Evolutionary conservation across 169 alveolate species (phyloP).

Genomic region (Amoebophrya sp.): DNA sequence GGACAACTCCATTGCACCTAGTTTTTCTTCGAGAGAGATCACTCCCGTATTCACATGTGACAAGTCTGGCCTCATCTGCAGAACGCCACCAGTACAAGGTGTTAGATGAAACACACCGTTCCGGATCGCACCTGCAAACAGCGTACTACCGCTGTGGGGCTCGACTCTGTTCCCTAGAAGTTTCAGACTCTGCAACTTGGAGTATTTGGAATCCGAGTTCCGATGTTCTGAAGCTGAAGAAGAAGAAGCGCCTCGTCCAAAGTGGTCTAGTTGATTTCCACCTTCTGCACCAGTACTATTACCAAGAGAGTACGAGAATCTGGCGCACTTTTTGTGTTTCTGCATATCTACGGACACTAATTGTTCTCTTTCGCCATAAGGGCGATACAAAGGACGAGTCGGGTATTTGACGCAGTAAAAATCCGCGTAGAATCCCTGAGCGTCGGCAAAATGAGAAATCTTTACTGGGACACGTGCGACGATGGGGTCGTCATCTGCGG

Average conservation of each 20-base stretch:
- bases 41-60: neutral
- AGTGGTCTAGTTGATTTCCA: too few relatives aligned
- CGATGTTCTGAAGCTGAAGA: neutral
- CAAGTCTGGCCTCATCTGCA: neutral
- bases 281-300: neutral
- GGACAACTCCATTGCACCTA: neutral
- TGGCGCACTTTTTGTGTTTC: neutral
- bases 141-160: neutral
- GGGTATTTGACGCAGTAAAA: neutral
- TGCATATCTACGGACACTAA: neutral
- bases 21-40: neutral
- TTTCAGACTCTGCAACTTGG: neutral
- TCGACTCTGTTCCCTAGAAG: neutral
- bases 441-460: neutral
- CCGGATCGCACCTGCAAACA: neutral
- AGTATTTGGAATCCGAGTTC: neutral
- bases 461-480: neutral
- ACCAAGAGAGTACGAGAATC: neutral
- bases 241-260: neutral
- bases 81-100: neutral
- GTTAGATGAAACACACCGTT: neutral
- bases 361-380: neutral
- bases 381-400: neutral
- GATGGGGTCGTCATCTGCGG: neutral
- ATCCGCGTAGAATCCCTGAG: neutral